phyloP scores from a whole-genome alignment of 352 stramenopile genomes.

The Phytophthora quininea region DNA sequence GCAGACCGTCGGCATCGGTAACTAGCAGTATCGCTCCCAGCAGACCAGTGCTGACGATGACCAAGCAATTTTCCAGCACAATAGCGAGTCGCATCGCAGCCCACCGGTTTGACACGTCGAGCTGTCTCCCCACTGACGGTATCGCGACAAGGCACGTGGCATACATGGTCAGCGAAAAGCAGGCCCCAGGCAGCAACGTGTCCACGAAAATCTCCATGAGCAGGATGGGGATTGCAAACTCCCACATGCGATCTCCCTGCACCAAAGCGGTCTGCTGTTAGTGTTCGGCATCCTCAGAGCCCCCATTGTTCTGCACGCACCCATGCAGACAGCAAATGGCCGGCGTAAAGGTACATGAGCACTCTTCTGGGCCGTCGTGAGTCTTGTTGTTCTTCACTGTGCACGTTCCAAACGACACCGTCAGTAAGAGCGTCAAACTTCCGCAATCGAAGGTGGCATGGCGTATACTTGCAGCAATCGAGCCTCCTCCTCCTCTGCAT shows the following conservation, averaged over 20 bases:
- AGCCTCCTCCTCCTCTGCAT: constrained; percentile 26
- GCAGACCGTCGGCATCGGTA: constrained; percentile 57
- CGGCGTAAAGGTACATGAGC: constrained; percentile 73
- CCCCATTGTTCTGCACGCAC: constrained; percentile 27
- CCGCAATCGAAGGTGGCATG: no score
- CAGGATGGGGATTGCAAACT: constrained; percentile 83
- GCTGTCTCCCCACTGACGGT: constrained; percentile 62
- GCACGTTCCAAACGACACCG: not conserved
- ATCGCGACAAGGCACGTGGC: constrained; percentile 71
- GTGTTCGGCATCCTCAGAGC: not conserved
- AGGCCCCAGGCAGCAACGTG: constrained; percentile 75
- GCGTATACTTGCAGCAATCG: constrained; percentile 45
- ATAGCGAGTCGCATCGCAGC: constrained; percentile 69
- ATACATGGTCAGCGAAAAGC: constrained; percentile 80
- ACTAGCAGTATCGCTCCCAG: constrained; percentile 64
- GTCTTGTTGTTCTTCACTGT: constrained; percentile 6
- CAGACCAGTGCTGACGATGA: constrained; percentile 64
- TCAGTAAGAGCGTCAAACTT: no score
- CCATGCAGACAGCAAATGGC: constrained; percentile 82
- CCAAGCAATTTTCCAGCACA: constrained; percentile 72
- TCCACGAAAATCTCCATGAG: constrained; percentile 90
- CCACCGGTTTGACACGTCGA: constrained; percentile 75
- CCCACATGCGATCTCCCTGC: constrained; percentile 83
- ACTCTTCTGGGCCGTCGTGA: constrained; percentile 35
- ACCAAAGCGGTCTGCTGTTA: constrained; percentile 1